phyloP scores from a whole-genome alignment of 305 asterid species.

The Solanum chacoense region DNA sequence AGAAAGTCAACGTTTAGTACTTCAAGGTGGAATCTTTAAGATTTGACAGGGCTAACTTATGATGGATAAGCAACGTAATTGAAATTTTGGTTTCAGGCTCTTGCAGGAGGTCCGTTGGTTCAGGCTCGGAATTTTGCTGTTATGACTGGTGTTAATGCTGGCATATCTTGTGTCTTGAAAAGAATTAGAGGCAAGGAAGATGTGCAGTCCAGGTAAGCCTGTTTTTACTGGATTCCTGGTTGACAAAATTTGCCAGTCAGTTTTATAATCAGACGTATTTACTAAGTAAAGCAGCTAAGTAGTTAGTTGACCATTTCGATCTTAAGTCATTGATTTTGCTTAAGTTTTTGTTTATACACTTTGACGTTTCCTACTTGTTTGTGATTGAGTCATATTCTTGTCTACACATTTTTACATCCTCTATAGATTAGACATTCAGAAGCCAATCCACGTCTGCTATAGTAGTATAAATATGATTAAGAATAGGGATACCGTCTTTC shows the following conservation, averaged over 20 bases:
- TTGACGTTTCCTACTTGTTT: background rate
- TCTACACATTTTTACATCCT: background rate
- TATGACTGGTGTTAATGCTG: conserved; percentile 87
- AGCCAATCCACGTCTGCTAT: background rate
- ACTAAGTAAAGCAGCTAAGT: background rate
- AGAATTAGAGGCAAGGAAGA: conserved; percentile 93
- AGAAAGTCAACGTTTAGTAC: background rate
- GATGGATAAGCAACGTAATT: background rate
- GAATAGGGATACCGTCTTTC: background rate
- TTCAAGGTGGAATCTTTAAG: background rate
- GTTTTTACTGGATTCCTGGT: background rate
- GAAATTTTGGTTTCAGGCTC: conserved; percentile 37
- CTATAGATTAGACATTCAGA: background rate
- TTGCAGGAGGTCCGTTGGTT: conserved; percentile 74
- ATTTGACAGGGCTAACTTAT: background rate
- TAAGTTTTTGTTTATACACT: background rate
- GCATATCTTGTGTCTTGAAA: conserved; percentile 79
- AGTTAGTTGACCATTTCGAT: background rate
- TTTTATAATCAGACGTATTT: background rate
- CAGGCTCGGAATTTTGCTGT: conserved; percentile 96
- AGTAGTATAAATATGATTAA: background rate
- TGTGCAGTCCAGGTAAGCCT: conserved; percentile 58
- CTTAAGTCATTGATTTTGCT: background rate
- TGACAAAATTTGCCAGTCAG: background rate
- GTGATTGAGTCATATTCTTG: background rate